Evolutionary conservation across 257 asterid species (phyloP), one percentile per base, ranked within the genome.

Genomic region (Solanum virginianum): DNA sequence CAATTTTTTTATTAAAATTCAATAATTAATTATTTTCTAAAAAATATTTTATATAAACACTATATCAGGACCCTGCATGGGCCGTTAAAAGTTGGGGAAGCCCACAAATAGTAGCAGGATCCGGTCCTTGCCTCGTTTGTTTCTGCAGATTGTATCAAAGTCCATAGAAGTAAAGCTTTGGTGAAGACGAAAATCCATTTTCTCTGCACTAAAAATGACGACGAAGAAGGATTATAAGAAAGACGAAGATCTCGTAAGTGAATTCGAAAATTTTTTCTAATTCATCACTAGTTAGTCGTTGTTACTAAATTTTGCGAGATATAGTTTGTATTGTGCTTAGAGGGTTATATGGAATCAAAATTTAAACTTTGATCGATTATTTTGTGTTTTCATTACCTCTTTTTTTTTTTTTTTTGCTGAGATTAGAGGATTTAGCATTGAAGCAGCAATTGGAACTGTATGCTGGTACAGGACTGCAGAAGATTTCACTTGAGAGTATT

Each of bases 211-310:
- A 26, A 26, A 26, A 26, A 26, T 26, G 29, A 26, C 29, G 29
- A 26, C 29, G 89, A 95, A 94, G 91, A 95, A 95, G 92, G 98
- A 96, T n/a, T 98, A 96, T 12, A 93, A 94, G 91, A 93, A 95
- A 60, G 99, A 95, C 55, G 98, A 96, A 87, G 98, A 96, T 94
- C 99, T 95, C 24, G 99, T 96, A 86, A 90, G 98, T 89, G 10
- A 65, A 26, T 2, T 49, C 1, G 22, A 12, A n/a, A 43, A 4
- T 43, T 71, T 71, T 71, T 71, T 43, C 70, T 20, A 47, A 12
- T 29, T 65, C 12, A 11, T 14, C 17, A n/a, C 10, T 39, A 32
- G n/a, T 24, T 24, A 63, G 70, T 62, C 22, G 8, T 62, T 62
- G 29, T 26, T 26, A 26, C 29, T 26, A 26, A 26, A 26, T 26